Base-by-base conservation (phyloP, 1,284 basidiomycete species). In the Ceratobasidium sp. region DNA sequence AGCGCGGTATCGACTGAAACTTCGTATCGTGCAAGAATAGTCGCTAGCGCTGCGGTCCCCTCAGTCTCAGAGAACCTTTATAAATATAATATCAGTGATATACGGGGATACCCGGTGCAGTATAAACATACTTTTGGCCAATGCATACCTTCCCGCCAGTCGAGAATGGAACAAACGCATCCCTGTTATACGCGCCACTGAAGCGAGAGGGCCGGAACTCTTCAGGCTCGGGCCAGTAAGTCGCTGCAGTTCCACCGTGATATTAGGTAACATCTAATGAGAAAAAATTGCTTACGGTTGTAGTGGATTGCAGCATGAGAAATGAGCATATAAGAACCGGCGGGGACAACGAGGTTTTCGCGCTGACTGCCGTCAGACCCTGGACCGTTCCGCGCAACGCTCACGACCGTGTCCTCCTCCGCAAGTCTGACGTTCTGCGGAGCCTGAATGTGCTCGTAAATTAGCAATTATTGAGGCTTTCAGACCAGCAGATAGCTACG, bases 201-300 rank as follows among this genome's bases (percentile, higher is more conserved):
- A 76, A 76, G 11, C 75, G 71, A 41, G 64, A 37, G 2, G 75
- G 75, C 39, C 48, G 39, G 31, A 76, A 76, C 39, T 76, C 75
- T 11, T 76, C 73, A 6, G 75, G 75, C 41, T 76, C 75, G 6
- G 69, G 74, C 59, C 51, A 75, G 48, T 75, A 73, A n/a, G n/a
- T n/a, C n/a, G n/a, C n/a, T n/a, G n/a, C n/a, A n/a, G n/a, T n/a
- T n/a, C n/a, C n/a, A n/a, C n/a, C n/a, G n/a, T n/a, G n/a, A n/a
- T n/a, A n/a, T n/a, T n/a, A n/a, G n/a, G n/a, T n/a, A n/a, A n/a
- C n/a, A n/a, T n/a, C n/a, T n/a, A n/a, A n/a, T n/a, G n/a, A n/a
- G n/a, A n/a, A n/a, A n/a, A n/a, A n/a, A n/a, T 34, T 6, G 31
- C 31, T 34, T 39, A 66, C 46, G 64, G 37, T 66, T 65, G 51